These are phyloP conservation scores for Penicillium waksmanii DNA, from an alignment of 495 filamentous ascomycete species.

Conservation along the genomic window DNA sequence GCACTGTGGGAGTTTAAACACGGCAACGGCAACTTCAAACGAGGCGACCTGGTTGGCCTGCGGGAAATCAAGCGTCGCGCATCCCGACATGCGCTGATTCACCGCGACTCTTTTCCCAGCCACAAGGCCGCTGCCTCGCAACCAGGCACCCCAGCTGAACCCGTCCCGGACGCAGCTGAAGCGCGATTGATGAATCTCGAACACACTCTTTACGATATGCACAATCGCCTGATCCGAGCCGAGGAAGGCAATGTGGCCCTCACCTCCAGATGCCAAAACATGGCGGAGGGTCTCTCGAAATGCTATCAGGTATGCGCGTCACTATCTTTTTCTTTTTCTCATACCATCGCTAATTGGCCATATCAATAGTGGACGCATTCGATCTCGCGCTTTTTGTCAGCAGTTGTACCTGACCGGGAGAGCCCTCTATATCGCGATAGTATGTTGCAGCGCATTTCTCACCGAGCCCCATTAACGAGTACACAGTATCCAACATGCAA, in stretches of 20 bases:
- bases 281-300: constrained; percentile 79
- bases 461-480: not conserved
- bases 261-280: constrained; percentile 76
- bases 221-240: constrained; percentile 70
- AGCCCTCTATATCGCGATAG: constrained; percentile 61
- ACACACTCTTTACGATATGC: constrained; percentile 80
- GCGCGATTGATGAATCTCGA: constrained; percentile 76
- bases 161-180: constrained; percentile 76
- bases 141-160: constrained; percentile 83
- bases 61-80: constrained; percentile 96
- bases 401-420: constrained; percentile 69
- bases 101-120: constrained; percentile 86
- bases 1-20: constrained; percentile 99
- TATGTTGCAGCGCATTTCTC: constrained; percentile 28
- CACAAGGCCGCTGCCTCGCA: constrained; percentile 75
- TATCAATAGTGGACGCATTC: constrained; percentile 68
- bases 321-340: not conserved
- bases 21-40: constrained; percentile 95
- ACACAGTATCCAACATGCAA: constrained; percentile 75
- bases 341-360: not conserved
- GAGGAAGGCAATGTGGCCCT: constrained; percentile 83
- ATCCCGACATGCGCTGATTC: constrained; percentile 93
- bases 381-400: constrained; percentile 70
- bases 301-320: constrained; percentile 66
- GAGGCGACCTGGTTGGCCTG: constrained; percentile 87